Evolutionary conservation across 1,284 basidiomycete genomes (phyloP).

Genomic region (Stereum hirsutum): DNA sequence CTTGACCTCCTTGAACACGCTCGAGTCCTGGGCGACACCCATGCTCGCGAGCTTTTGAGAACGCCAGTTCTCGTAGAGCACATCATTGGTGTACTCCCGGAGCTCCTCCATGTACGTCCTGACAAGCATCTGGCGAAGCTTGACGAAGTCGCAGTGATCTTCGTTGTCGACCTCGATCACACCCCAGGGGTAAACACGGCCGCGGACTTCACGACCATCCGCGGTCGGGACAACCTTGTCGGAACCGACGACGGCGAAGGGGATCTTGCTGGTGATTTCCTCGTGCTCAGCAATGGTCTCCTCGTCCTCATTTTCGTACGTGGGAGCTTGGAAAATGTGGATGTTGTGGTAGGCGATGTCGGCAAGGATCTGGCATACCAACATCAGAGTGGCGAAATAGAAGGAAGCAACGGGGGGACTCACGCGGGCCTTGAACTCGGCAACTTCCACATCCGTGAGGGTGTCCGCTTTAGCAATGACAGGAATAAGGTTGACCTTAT

Average conservation of each 20-base stretch:
- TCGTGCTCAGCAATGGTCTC: constrained; percentile 93
- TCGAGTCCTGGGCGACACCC: constrained; percentile 94
- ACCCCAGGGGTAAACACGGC: constrained; percentile 94
- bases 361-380: constrained; percentile 63
- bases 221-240: constrained; percentile 72
- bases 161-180: constrained; percentile 98
- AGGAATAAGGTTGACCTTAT: constrained; percentile 94
- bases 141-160: constrained; percentile 97
- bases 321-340: constrained; percentile 92
- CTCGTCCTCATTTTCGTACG: constrained; percentile 95
- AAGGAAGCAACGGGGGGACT: constrained; percentile 15
- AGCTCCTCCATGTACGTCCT: constrained; percentile 98
- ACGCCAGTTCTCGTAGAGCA: constrained; percentile 94
- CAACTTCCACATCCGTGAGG: constrained; percentile 90
- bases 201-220: constrained; percentile 85
- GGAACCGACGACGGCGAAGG: constrained; percentile 94
- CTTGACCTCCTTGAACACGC: constrained; percentile 98
- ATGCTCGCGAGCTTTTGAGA: constrained; percentile 90
- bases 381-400: too few relatives aligned
- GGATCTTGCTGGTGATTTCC: constrained; percentile 95
- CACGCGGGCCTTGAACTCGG: constrained; percentile 87
- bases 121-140: constrained; percentile 96
- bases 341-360: constrained; percentile 93
- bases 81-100: constrained; percentile 88
- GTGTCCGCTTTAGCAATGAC: constrained; percentile 97